phyloP scores from a whole-genome alignment of 306 rosid genomes.

The Cicer arietinum region DNA sequence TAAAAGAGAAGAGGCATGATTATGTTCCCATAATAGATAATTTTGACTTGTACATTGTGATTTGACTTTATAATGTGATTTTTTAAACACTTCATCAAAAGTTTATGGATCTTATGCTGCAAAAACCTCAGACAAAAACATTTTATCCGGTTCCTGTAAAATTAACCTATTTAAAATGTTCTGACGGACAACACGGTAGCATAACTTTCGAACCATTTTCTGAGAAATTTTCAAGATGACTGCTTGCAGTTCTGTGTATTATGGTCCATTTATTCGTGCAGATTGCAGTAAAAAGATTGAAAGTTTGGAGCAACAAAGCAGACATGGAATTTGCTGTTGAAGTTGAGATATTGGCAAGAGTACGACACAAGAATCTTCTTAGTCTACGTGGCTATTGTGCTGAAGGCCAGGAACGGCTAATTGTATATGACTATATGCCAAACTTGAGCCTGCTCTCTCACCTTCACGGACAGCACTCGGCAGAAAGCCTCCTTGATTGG shows the following conservation, averaged over 20 bases:
- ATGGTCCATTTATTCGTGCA: conserved; percentile 47
- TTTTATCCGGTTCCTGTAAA: conserved; percentile 24
- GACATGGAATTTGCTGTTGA: conserved; percentile 95
- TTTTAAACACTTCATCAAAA: neutral
- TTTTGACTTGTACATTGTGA: neutral
- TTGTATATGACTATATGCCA: conserved; percentile 89
- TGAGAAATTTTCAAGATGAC: conserved; percentile 1
- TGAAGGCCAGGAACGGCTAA: conserved; percentile 96
- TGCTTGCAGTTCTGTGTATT: conserved; percentile 8
- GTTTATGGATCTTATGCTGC: conserved; percentile 5
- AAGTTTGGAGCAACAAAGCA: conserved; percentile 94
- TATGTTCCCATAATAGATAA: conserved; percentile 18
- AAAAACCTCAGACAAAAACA: conserved; percentile 19
- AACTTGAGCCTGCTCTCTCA: conserved; percentile 93
- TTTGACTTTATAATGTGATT: conserved; percentile 15
- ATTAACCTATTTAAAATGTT: conserved; percentile 24
- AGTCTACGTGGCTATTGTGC: conserved; percentile 96
- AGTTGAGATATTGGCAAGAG: conserved; percentile 96
- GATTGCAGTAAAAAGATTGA: conserved; percentile 97
- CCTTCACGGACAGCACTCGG: conserved; percentile 93
- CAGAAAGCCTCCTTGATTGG: conserved; percentile 91
- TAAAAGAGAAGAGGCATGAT: neutral
- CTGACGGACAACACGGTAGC: neutral
- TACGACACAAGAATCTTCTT: conserved; percentile 92
- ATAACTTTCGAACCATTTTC: neutral